These are phyloP conservation scores for Kuraishia piskuri DNA, from an alignment of 805 yeast genomes.

Conservation along the genomic window DNA sequence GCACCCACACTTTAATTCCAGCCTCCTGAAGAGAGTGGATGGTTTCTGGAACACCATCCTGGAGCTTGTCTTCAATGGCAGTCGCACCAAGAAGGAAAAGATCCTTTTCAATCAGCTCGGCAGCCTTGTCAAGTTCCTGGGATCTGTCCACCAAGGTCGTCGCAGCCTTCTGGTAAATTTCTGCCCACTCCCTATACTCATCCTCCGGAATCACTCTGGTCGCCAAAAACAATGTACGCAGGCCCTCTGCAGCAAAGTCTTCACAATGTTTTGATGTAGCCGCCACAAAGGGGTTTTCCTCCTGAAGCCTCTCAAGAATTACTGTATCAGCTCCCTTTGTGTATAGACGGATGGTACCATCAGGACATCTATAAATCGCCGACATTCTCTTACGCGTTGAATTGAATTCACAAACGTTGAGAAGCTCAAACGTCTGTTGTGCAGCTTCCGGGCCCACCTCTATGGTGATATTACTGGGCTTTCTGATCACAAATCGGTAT, in stretches of 20 bases:
- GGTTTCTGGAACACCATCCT: constrained; percentile 98
- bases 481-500: constrained; percentile 74
- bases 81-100: constrained; percentile 88
- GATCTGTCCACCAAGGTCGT: constrained; percentile 71
- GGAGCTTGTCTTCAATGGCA: constrained; percentile 95
- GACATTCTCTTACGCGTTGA: constrained; percentile 98
- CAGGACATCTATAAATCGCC: constrained; percentile 89
- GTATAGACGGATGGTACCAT: constrained; percentile 78
- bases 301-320: constrained; percentile 72
- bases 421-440: constrained; percentile 58
- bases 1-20: constrained; percentile 94
- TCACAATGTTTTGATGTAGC: constrained; percentile 83
- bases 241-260: constrained; percentile 94
- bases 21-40: constrained; percentile 93
- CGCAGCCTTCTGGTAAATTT: constrained; percentile 66
- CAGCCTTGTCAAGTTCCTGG: constrained; percentile 75
- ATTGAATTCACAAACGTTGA: constrained; percentile 92
- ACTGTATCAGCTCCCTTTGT: constrained; percentile 99
- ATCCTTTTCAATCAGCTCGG: constrained; percentile 78
- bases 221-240: constrained; percentile 91
- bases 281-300: constrained; percentile 69
- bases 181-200: constrained; percentile 70
- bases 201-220: constrained; percentile 68
- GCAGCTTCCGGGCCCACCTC: constrained; percentile 37
- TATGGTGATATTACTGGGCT: constrained; percentile 73